Percentiles rank a stretch among this genome's conserved stretches.
These are phyloP conservation scores for Takashimella koratensis DNA, from an alignment of 1,284 basidiomycete species.

Conservation along the genomic window DNA sequence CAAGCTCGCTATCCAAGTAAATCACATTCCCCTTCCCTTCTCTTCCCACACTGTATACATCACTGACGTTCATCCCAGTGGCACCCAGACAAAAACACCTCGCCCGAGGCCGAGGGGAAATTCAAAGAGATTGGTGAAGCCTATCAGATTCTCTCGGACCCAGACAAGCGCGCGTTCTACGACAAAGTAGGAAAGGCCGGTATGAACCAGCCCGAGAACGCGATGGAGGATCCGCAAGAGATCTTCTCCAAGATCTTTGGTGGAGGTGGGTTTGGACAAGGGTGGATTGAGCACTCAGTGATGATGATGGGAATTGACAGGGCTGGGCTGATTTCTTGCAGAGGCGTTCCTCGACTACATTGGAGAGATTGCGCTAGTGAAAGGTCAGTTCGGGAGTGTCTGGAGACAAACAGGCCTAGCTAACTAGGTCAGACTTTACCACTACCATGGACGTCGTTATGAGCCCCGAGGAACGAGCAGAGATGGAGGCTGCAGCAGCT, in stretches of 20 bases:
- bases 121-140: slow-evolving; percentile 95
- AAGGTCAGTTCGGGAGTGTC: slow-evolving; percentile 49
- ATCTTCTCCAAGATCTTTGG: slow-evolving; percentile 92
- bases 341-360: slow-evolving; percentile 69
- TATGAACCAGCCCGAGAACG: slow-evolving; percentile 41
- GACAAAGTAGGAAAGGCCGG: slow-evolving; percentile 82
- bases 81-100: slow-evolving; percentile 89
- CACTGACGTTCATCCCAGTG: slow-evolving; percentile 55
- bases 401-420: neutral
- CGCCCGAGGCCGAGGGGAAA: slow-evolving; percentile 80
- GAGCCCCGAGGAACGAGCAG: slow-evolving; percentile 86
- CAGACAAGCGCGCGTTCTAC: slow-evolving; percentile 83
- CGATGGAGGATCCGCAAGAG: slow-evolving; percentile 70
- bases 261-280: slow-evolving; percentile 61
- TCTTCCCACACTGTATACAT: neutral
- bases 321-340: too few relatives aligned
- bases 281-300: neutral
- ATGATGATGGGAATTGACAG: neutral
- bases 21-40: slow-evolving; percentile 19
- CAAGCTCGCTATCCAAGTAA: slow-evolving; percentile 88
- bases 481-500: slow-evolving; percentile 61
- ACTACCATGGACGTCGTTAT: slow-evolving; percentile 51
- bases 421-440: slow-evolving; percentile 49
- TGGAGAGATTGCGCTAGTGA: slow-evolving; percentile 88
- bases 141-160: slow-evolving; percentile 80